Percentiles rank a stretch among this genome's conserved stretches.
Evolutionary conservation across 2,329 filamentous ascomycete genomes (phyloP).

Genomic region (Alternaria consortialis): DNA sequence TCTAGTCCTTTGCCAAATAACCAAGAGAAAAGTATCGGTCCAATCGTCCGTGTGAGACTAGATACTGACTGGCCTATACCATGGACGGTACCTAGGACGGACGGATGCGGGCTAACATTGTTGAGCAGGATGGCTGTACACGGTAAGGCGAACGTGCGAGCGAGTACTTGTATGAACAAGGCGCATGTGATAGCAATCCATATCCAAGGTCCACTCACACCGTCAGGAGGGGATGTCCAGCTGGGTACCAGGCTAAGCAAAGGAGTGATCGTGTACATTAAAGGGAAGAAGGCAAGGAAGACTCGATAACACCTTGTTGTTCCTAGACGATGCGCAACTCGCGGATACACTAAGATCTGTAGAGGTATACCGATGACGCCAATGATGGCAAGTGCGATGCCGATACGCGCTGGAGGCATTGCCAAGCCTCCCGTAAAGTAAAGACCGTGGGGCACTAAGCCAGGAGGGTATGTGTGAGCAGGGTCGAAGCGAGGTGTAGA

Average conservation of each 20-base stretch:
- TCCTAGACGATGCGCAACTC: constrained; percentile 53
- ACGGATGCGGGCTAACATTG: constrained; percentile 63
- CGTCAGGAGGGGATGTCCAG: constrained; percentile 48
- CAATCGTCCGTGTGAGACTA: constrained; percentile 67
- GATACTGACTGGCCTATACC: constrained; percentile 68
- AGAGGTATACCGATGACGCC: constrained; percentile 58
- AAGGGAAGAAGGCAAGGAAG: constrained; percentile 55
- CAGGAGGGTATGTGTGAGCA: constrained; percentile 41
- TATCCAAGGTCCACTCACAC: constrained; percentile 52
- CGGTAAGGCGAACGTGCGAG: constrained; percentile 63
- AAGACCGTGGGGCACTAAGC: constrained; percentile 49
- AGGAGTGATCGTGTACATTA: constrained; percentile 55
- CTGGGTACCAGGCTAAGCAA: constrained; percentile 57
- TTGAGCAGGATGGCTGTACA: constrained; percentile 63
- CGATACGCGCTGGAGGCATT: constrained; percentile 58
- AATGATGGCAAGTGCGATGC: constrained; percentile 58
- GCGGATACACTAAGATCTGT: constrained; percentile 58
- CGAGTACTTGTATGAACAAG: constrained; percentile 56
- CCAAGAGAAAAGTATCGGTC: constrained; percentile 68
- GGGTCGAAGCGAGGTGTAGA: constrained; percentile 56
- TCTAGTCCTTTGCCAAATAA: constrained; percentile 68
- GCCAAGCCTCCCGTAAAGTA: constrained; percentile 61
- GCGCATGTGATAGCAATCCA: constrained; percentile 56
- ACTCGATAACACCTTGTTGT: constrained; percentile 53
- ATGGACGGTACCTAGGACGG: constrained; percentile 65